phyloP scores from a whole-genome alignment of 768 basidiomycete genomes.

The Arthromyces matolae region DNA sequence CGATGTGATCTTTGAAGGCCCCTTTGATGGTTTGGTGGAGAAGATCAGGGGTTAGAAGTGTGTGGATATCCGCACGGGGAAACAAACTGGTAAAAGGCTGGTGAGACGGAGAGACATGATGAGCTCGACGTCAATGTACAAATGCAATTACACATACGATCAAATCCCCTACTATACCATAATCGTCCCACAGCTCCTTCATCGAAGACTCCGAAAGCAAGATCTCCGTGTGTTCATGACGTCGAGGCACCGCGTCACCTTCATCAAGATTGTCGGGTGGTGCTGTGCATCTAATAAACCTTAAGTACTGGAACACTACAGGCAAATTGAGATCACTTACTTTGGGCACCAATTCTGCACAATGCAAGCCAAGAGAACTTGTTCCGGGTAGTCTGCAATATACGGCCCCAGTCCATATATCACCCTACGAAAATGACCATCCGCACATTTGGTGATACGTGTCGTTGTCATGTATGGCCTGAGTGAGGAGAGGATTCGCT shows the following conservation, averaged over 20 bases:
- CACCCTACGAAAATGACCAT: not conserved
- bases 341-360: too few relatives aligned
- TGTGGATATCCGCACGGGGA: too few relatives aligned
- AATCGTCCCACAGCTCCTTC: constrained; percentile 20
- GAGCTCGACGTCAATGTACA: too few relatives aligned
- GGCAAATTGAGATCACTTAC: not conserved
- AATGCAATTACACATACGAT: too few relatives aligned
- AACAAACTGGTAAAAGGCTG: too few relatives aligned
- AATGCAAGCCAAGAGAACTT: too few relatives aligned
- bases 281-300: not conserved
- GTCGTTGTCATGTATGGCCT: not conserved
- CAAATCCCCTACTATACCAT: constrained; percentile 14
- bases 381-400: not conserved
- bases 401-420: not conserved
- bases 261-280: not conserved
- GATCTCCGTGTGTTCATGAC: not conserved
- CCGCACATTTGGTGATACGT: not conserved
- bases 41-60: too few relatives aligned
- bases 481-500: not conserved
- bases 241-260: not conserved
- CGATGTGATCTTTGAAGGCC: too few relatives aligned
- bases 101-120: too few relatives aligned
- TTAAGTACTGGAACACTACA: not conserved
- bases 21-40: too few relatives aligned
- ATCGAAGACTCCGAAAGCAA: constrained; percentile 11